Evolutionary conservation across 176 grass and related monocot species (phyloP), one percentile per base, ranked within the genome.

Genomic region (Juncus effusus): DNA sequence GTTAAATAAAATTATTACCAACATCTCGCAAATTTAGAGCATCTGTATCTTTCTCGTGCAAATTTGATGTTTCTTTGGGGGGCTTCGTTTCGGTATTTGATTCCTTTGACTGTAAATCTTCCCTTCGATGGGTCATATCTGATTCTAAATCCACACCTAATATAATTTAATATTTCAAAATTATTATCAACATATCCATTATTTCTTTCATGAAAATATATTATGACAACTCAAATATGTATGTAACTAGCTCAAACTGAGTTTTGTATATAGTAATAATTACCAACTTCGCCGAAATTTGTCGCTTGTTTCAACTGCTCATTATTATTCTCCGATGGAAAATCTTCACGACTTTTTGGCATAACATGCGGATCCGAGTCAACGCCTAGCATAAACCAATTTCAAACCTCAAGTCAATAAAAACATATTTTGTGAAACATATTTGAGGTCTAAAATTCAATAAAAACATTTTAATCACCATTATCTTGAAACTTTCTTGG

Each of bases 271-370:
- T 28, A 69, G 66, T 8, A 52, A 52, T 56, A 38, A 53, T 13
- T 41, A 72, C 68, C 68, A 72, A 72, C 54, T 59, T 36, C 14
- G 56, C 38, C 68, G 28, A 58, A 72, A 44, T 59, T 42, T 58
- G 36, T 42, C 10, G 51, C 16, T 59, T 72, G n/a, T 72, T 72
- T 28, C 38, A 52, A 16, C 12, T 38, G 3, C 54, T 72, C 15
- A 42, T 15, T 52, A 39, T 39, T 38, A 4, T 5, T 45, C 53
- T 58, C 57, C 28, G 68, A 69, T 44, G 52, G 35, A 40, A 56
- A 56, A 69, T 69, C 36, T 38, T 69, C 65, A 39, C 28, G 51
- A 37, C 38, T 69, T 55, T 69, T 47, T 67, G 64, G 28, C 12
- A 67, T 67, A 42, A 12, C 11, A 8, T 52, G 49, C 15, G 13